Evolutionary conservation across 2,329 filamentous ascomycete species (phyloP), one percentile per base, ranked within the genome.

Genomic region (Pyrenophora tritici-repentis): DNA sequence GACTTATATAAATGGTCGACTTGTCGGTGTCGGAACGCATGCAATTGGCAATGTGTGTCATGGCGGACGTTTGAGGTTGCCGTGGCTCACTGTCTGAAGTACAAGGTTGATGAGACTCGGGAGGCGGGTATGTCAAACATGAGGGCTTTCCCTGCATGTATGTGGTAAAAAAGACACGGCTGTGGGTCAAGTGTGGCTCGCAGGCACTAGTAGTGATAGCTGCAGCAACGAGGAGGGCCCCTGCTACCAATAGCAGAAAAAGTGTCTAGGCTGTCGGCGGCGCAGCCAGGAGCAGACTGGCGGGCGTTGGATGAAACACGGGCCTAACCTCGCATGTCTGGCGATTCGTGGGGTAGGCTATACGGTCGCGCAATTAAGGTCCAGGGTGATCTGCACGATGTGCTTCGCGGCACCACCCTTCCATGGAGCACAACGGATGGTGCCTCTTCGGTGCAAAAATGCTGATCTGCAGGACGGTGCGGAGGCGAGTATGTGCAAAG

Each of bases 21-120:
- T 59, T 68, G 47, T 67, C 62, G 60, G 63, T 62, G 44, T 63
- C 64, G 36, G 59, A 66, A 46, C 73, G 70, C 59, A 75, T 73
- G 70, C 72, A 75, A 69, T 73, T 73, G 66, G 73, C 72, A 62
- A 76, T 76, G 68, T 76, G 73, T 72, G 71, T 70, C 72, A 75
- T 75, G 68, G 66, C 59, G 44, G 61, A 38, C 50, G 68, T 71
- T 70, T 73, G 68, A 70, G 63, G 62, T 58, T 61, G 59, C 63
- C 55, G 66, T 71, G 61, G 68, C 61, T 70, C 65, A 66, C 62
- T 65, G 66, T 69, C 58, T 63, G 58, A 62, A 59, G 56, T 61
- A 57, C 70, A 69, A 70, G 68, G 71, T 70, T 71, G 67, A 53
- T 73, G 71, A 73, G 70, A 73, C 71, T 73, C 59, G 64, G 61